Evolutionary conservation across 2,329 filamentous ascomycete species (phyloP).

Genomic region (Colletotrichum godetiae): DNA sequence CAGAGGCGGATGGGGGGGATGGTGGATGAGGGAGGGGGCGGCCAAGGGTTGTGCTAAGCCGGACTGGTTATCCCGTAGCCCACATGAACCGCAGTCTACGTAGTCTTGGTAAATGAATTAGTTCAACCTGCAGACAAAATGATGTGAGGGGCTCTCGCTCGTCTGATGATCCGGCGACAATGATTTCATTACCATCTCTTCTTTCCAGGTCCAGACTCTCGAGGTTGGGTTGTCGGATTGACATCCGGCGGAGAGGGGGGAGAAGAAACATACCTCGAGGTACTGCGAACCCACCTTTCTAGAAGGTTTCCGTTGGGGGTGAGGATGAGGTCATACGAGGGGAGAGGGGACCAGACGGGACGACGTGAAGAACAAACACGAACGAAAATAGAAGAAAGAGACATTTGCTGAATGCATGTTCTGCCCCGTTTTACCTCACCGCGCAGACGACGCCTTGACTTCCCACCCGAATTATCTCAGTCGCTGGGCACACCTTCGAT

Average conservation of each 20-base stretch:
- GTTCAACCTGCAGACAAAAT: constrained; percentile 4
- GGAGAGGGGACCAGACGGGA: background rate
- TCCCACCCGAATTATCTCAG: background rate
- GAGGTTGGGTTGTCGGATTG: background rate
- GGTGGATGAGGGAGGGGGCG: too few relatives aligned
- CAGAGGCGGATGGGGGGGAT: background rate
- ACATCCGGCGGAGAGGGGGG: background rate
- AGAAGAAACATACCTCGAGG: too few relatives aligned
- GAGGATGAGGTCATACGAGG: background rate
- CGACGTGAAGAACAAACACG: background rate
- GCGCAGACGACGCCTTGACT: background rate
- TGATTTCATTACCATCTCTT: constrained; percentile 16
- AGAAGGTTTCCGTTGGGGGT: background rate
- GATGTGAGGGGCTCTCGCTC: constrained; percentile 4
- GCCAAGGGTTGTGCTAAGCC: background rate
- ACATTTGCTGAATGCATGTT: background rate
- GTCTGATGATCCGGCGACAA: constrained; percentile 9
- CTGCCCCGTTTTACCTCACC: background rate
- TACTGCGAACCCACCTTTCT: background rate
- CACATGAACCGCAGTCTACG: background rate
- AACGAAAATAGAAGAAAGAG: background rate
- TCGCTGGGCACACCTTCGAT: background rate
- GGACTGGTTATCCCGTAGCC: background rate
- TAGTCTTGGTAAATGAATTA: background rate
- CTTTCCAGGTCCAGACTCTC: background rate